These are phyloP conservation scores for Ochetophila trinervis DNA, from an alignment of 306 rosid species.

Conservation along the genomic window DNA sequence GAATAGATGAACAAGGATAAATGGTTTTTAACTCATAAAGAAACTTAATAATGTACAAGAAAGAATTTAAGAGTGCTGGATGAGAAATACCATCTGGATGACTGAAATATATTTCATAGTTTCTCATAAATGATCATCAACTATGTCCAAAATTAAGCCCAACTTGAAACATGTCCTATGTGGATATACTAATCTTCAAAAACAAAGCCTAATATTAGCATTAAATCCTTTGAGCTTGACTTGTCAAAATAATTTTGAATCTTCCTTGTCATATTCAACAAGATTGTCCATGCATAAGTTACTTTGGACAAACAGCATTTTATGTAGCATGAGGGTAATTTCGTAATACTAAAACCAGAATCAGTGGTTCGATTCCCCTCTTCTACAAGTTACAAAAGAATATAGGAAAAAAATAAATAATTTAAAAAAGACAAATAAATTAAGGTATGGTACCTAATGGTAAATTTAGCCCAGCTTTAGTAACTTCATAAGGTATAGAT, in stretches of 20 bases:
- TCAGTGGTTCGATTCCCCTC: not conserved
- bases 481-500: conserved; percentile 64
- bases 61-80: not conserved
- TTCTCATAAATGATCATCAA: not conserved
- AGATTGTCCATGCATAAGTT: no score
- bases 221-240: not conserved
- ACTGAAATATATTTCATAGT: not conserved
- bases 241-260: not conserved
- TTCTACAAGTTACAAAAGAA: no score
- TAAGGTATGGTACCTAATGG: conserved; percentile 65
- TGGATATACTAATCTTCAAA: not conserved
- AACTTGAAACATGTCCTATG: not conserved
- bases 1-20: conserved; percentile 3
- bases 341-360: conserved; percentile 9
- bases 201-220: not conserved
- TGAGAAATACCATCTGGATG: not conserved
- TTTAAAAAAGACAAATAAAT: not conserved
- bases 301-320: no score
- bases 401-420: no score
- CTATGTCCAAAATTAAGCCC: not conserved
- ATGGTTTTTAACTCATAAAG: not conserved
- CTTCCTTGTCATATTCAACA: no score
- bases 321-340: not conserved
- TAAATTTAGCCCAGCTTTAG: conserved; percentile 63
- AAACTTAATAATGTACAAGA: not conserved